Evolutionary conservation across 179 eudicot genomes (phyloP), one percentile per base, ranked within the genome.

Genomic region (Nepenthes alata): DNA sequence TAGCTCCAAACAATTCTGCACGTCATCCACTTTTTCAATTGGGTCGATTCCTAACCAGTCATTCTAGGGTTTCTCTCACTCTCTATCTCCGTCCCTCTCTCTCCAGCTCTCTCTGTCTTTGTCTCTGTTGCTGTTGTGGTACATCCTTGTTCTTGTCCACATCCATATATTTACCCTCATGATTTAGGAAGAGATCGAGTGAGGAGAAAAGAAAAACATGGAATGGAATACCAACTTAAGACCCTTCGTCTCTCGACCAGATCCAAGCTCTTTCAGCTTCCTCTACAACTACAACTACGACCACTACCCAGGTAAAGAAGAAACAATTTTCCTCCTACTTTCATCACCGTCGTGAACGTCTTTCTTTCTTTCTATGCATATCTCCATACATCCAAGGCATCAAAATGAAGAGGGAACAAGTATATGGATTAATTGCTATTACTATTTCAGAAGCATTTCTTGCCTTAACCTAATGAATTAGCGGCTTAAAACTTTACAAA

Each of bases 191-290:
- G 36, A 35, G 11, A 15, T 11, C 11, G 8, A 11, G 1, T 50
- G 53, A 55, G 37, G 58, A 45, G 2, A 4, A 51, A 50, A 53
- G 63, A 8, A 49, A 51, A 55, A 48, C 4, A 87, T 87, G 95
- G 95, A 87, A 54, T 84, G 86, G 84, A 81, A 36, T 6, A 70
- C 72, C 57, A 71, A 76, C 63, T 66, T 70, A 36, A 55, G 72
- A 9, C 73, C 84, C 53, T 81, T 75, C 58, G 72, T 63, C 63
- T 62, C 82, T 69, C 83, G 76, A 16, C 73, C 83, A 2, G 48
- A 55, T n/a, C 74, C 77, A 13, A 72, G 55, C 62, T 75, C 90
- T 16, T 80, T 82, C 63, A 74, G 69, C 76, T 81, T 78, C 72
- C 80, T 83, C 70, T 74, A 65, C 74, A 78, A 78, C 80, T 74